Conservation (phyloP, 2,329 filamentous ascomycete species). For the Fusarium sp. region DNA sequence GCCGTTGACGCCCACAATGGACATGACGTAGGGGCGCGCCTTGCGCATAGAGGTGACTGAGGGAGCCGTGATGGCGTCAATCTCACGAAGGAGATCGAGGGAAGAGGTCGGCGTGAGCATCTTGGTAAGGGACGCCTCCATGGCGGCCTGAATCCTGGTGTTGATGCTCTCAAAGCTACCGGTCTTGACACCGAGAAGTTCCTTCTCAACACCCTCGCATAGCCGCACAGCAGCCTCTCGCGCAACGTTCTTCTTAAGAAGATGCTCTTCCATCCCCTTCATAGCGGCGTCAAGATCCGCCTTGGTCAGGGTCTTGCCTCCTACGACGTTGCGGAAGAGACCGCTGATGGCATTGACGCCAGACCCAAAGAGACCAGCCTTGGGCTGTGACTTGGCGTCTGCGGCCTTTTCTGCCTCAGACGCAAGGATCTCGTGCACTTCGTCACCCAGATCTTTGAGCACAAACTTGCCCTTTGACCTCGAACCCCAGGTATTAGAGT, state of each 20-base stretch:
- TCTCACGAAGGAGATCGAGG: conserved; percentile 92
- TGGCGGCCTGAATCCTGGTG: conserved; percentile 83
- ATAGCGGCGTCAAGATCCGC: conserved; percentile 91
- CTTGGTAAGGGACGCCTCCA: conserved; percentile 92
- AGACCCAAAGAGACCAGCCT: conserved; percentile 78
- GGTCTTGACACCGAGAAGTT: conserved; percentile 91
- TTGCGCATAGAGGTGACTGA: conserved; percentile 71
- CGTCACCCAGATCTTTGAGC: conserved; percentile 90
- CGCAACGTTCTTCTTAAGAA: conserved; percentile 95
- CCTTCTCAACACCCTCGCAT: conserved; percentile 90
- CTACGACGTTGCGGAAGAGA: conserved; percentile 93
- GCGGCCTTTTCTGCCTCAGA: conserved; percentile 73
- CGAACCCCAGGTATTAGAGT: conserved; percentile 85
- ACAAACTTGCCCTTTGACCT: conserved; percentile 93
- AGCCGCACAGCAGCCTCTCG: conserved; percentile 92
- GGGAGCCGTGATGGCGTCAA: conserved; percentile 80
- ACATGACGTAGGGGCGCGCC: conserved; percentile 92
- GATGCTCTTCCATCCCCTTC: conserved; percentile 95
- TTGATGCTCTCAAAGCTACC: conserved; percentile 92
- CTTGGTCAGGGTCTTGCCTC: conserved; percentile 91
- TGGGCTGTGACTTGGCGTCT: conserved; percentile 59
- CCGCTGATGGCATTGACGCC: conserved; percentile 86
- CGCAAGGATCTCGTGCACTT: conserved; percentile 90
- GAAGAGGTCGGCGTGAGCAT: conserved; percentile 97
- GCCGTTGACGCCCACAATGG: conserved; percentile 97